phyloP scores from a whole-genome alignment of 345 rosid genomes.

The Salix purpurea region DNA sequence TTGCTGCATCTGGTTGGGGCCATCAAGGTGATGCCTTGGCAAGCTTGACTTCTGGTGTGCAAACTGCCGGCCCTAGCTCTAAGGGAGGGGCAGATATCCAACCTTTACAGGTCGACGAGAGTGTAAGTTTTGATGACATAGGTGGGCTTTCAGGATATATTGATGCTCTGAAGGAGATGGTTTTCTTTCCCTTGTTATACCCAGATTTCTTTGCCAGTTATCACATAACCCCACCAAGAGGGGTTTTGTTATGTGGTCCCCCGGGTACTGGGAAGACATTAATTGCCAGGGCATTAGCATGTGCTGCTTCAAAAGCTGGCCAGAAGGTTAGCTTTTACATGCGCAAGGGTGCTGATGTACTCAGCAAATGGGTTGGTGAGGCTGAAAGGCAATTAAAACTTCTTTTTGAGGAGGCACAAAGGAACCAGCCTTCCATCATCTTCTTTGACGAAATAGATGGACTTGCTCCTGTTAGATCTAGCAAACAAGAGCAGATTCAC shows the following conservation, averaged over 20 bases:
- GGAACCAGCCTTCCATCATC: constrained; percentile 96
- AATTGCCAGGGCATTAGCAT: constrained; percentile 98
- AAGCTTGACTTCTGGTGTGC: constrained; percentile 72
- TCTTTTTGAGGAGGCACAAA: constrained; percentile 97
- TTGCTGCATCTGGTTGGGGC: constrained; percentile 99
- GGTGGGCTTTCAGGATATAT: constrained; percentile 95
- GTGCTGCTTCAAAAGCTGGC: constrained; percentile 99
- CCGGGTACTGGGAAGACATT: constrained; percentile 99
- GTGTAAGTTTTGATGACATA: constrained; percentile 89
- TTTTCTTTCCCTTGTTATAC: constrained; percentile 91
- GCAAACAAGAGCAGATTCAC: constrained; percentile 99
- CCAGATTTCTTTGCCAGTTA: constrained; percentile 99
- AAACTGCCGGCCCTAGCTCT: constrained; percentile 99
- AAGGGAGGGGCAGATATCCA: constrained; percentile 99
- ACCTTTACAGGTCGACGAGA: constrained; percentile 94
- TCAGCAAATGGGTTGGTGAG: constrained; percentile 99
- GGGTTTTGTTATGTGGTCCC: constrained; percentile 97
- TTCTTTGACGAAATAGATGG: constrained; percentile 99
- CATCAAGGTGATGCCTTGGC: constrained; percentile 88
- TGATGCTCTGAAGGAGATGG: constrained; percentile 98
- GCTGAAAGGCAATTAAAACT: constrained; percentile 97
- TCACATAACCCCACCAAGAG: constrained; percentile 94
- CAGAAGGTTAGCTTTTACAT: constrained; percentile 99
- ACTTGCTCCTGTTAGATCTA: constrained; percentile 98
- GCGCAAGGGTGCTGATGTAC: constrained; percentile 99